phyloP scores from a whole-genome alignment of 306 rosid species.

The Glycine soja region DNA sequence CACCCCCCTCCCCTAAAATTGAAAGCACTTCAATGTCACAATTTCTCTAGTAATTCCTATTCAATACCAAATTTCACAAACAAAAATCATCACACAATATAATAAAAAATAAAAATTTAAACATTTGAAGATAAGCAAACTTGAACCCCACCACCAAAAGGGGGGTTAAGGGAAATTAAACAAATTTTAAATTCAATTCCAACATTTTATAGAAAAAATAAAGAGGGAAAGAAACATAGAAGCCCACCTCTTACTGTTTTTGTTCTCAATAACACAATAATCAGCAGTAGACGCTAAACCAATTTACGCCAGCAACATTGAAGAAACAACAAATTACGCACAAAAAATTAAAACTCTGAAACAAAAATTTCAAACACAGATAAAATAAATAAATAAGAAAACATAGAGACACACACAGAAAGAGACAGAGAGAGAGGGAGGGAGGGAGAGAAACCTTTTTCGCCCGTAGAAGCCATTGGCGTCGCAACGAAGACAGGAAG shows the following conservation, averaged over 20 bases:
- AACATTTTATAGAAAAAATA: not conserved
- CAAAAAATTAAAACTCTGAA: not conserved
- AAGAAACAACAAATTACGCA: not conserved
- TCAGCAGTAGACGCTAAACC: not conserved
- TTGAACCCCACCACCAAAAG: not conserved
- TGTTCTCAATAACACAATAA: not conserved
- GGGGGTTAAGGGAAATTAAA: not conserved
- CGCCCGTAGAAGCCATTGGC: not conserved
- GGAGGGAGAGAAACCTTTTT: conserved; percentile 2
- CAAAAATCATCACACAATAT: not conserved
- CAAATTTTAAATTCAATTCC: not conserved
- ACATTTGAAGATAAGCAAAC: not conserved
- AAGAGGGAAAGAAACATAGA: not conserved
- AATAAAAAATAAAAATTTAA: not conserved
- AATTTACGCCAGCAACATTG: not conserved
- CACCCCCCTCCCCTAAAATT: not conserved
- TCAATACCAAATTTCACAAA: not conserved
- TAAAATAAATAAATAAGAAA: no score
- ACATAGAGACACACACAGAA: not conserved
- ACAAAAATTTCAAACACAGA: not conserved
- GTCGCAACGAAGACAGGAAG: conserved; percentile 28
- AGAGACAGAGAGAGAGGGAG: not conserved
- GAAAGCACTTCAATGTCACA: not conserved
- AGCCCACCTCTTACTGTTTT: not conserved
- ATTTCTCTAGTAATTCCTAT: not conserved